Conservation (phyloP, 2,329 filamentous ascomycete species). For the Aspergillus novofumigatus region DNA sequence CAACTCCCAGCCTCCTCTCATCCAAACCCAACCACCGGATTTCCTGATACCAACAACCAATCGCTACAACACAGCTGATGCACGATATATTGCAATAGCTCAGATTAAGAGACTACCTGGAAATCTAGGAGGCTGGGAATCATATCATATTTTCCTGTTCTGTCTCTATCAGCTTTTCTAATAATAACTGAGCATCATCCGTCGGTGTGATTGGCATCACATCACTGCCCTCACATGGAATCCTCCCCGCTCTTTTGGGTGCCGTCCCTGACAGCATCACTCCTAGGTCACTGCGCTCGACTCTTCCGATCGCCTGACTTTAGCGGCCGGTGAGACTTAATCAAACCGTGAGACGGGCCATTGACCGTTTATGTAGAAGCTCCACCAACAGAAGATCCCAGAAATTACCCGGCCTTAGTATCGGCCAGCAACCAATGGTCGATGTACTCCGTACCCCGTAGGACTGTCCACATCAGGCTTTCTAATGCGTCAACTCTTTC, state of each 20-base stretch:
- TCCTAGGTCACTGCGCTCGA: not conserved
- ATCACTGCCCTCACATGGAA: constrained; percentile 2
- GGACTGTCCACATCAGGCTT: not conserved
- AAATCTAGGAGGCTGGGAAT: constrained; percentile 13
- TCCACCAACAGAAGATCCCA: not conserved
- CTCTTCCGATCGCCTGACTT: not conserved
- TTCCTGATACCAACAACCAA: constrained; percentile 21
- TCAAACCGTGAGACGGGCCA: no score
- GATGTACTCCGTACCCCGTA: not conserved
- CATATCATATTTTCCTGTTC: not conserved
- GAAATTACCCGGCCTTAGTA: not conserved
- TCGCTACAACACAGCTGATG: constrained; percentile 1
- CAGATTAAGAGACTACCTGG: not conserved
- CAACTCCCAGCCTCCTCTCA: constrained; percentile 29
- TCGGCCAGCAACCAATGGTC: not conserved
- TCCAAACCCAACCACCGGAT: constrained; percentile 33
- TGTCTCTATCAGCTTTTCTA: constrained; percentile 1
- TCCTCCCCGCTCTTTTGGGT: not conserved
- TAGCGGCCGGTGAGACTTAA: not conserved
- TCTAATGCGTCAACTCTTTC: not conserved
- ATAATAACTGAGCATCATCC: not conserved
- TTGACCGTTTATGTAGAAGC: not conserved
- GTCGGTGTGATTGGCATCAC: not conserved
- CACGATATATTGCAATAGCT: constrained; percentile 1
- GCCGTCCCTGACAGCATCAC: constrained; percentile 3